phyloP scores from a whole-genome alignment of 2,329 filamentous ascomycete species.

The Eutypa lata region DNA sequence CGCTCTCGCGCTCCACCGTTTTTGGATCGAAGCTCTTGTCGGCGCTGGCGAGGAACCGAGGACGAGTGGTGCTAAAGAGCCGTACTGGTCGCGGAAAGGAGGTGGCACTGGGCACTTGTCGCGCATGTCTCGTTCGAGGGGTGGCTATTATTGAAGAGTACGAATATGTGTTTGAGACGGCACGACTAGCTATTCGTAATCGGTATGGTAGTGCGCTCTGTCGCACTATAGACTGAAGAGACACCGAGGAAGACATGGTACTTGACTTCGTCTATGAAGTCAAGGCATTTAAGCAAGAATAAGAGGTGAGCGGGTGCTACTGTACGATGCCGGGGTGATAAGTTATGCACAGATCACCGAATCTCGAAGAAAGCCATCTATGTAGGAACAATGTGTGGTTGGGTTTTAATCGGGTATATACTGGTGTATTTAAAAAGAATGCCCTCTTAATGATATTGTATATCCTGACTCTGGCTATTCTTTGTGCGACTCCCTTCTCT shows the following conservation, averaged over 20 bases:
- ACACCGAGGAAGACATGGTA: conserved; percentile 24
- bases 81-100: conserved; percentile 18
- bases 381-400: neutral
- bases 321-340: neutral
- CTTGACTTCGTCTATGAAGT: neutral
- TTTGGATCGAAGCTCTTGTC: conserved; percentile 64
- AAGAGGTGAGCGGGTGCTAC: too few species aligned
- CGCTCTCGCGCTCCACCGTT: conserved; percentile 77
- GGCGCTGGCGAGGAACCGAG: conserved; percentile 25
- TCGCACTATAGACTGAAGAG: conserved; percentile 24
- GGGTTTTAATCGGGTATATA: neutral
- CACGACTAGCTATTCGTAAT: conserved; percentile 12
- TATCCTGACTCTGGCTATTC: too few species aligned
- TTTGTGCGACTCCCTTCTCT: neutral
- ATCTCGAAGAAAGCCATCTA: neutral
- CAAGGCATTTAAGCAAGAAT: neutral
- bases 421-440: neutral
- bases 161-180: conserved; percentile 12
- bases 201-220: conserved; percentile 19
- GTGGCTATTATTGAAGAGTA: conserved; percentile 16
- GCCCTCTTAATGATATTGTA: too few species aligned
- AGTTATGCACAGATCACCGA: neutral
- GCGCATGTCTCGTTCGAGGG: conserved; percentile 12
- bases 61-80: conserved; percentile 34
- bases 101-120: conserved; percentile 8